phyloP scores from a whole-genome alignment of 2,329 filamentous ascomycete species.

The Trichoderma sp. region DNA sequence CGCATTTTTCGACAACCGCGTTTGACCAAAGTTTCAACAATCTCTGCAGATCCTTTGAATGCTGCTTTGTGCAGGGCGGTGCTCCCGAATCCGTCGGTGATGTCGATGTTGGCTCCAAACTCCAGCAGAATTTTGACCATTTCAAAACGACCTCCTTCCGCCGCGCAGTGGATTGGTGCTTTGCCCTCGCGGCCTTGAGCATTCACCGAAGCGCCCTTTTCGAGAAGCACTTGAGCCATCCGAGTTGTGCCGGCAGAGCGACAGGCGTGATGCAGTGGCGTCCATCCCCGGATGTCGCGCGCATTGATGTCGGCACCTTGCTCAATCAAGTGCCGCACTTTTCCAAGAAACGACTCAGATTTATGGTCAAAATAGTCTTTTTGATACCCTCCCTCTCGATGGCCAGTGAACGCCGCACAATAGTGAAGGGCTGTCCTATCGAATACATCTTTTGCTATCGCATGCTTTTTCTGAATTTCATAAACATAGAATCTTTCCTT shows the following conservation, averaged over 20 bases:
- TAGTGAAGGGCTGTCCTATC: conserved; percentile 5
- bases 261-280: conserved; percentile 11
- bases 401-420: background rate
- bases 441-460: background rate
- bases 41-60: background rate
- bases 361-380: background rate
- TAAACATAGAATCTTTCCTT: too few species aligned
- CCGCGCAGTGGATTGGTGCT: conserved; percentile 3
- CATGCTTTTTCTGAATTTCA: too few species aligned
- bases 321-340: background rate
- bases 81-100: background rate
- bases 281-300: background rate
- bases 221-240: background rate
- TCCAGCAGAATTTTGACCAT: background rate
- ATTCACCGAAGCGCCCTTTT: background rate
- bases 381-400: background rate
- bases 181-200: background rate
- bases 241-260: background rate
- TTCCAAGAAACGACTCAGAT: background rate
- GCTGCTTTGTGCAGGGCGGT: background rate
- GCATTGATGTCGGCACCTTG: background rate
- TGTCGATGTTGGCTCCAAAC: background rate
- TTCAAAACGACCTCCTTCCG: background rate
- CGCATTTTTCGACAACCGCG: background rate
- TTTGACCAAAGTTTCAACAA: background rate